These are phyloP conservation scores for Stemphylium beticola DNA, from an alignment of 2,329 filamentous ascomycete genomes.

Conservation along the genomic window DNA sequence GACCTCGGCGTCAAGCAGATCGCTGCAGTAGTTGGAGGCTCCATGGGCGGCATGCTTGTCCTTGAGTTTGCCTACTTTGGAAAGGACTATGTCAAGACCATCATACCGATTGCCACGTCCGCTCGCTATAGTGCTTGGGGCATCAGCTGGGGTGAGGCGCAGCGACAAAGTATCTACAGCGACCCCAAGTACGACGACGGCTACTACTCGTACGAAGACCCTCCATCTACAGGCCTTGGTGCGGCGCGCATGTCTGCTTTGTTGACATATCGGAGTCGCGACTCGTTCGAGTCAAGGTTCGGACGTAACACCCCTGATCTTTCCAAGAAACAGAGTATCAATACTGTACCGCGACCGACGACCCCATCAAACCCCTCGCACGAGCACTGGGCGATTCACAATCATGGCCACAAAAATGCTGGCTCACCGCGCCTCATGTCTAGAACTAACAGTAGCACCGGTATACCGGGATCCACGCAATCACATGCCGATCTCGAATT, in stretches of 20 bases:
- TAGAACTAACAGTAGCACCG: constrained; percentile 42
- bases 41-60: constrained; percentile 89
- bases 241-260: constrained; percentile 97
- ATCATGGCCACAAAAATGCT: constrained; percentile 58
- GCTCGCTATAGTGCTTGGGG: constrained; percentile 87
- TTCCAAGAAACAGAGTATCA: constrained; percentile 81
- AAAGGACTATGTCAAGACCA: constrained; percentile 78
- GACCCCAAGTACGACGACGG: constrained; percentile 98
- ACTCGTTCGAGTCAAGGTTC: constrained; percentile 96
- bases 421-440: constrained; percentile 52
- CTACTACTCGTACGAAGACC: constrained; percentile 88
- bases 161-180: constrained; percentile 92
- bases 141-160: constrained; percentile 88
- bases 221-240: constrained; percentile 83
- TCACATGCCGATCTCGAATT: constrained; percentile 55
- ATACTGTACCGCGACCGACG: constrained; percentile 63
- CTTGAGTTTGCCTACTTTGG: constrained; percentile 92
- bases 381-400: constrained; percentile 61
- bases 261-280: constrained; percentile 92
- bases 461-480: constrained; percentile 27
- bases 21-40: constrained; percentile 80
- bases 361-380: constrained; percentile 46
- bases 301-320: constrained; percentile 91
- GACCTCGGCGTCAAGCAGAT: constrained; percentile 80
- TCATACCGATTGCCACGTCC: constrained; percentile 85